A percentile compares a stretch with the other conserved stretches of the same genome.
Evolutionary conservation across 129 eudicot genomes (phyloP).

Genomic region (Cynara cardunculus): DNA sequence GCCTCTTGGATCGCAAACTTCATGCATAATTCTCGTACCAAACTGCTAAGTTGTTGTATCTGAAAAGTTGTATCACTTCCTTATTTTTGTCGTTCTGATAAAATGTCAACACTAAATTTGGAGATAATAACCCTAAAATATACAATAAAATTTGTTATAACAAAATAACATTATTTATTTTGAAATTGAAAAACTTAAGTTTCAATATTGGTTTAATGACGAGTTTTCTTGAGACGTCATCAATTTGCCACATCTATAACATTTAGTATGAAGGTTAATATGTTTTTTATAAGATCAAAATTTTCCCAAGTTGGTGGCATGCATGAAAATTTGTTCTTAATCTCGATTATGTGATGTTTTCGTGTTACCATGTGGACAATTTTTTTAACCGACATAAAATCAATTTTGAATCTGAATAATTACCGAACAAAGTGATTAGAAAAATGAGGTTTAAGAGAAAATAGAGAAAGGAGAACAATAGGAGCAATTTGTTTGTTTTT

Average conservation of each 20-base stretch:
- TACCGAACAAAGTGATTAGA: background rate
- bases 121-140: background rate
- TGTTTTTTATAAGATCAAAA: too few species aligned
- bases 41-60: too few species aligned
- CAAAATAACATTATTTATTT: background rate
- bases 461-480: background rate
- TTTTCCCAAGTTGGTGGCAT: background rate
- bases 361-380: too few species aligned
- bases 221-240: background rate
- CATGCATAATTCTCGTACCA: too few species aligned
- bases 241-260: background rate
- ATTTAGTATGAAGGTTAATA: background rate
- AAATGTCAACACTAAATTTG: too few species aligned
- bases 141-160: background rate
- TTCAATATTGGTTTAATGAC: background rate
- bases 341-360: background rate
- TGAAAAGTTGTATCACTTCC: background rate
- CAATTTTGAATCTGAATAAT: too few species aligned
- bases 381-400: too few species aligned
- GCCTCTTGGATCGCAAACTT: too few species aligned
- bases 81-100: background rate
- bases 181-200: background rate
- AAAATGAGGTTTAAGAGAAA: background rate
- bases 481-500: background rate
- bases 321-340: background rate